phyloP scores from a whole-genome alignment of 441 rosid genomes.

The Erodium texanum region DNA sequence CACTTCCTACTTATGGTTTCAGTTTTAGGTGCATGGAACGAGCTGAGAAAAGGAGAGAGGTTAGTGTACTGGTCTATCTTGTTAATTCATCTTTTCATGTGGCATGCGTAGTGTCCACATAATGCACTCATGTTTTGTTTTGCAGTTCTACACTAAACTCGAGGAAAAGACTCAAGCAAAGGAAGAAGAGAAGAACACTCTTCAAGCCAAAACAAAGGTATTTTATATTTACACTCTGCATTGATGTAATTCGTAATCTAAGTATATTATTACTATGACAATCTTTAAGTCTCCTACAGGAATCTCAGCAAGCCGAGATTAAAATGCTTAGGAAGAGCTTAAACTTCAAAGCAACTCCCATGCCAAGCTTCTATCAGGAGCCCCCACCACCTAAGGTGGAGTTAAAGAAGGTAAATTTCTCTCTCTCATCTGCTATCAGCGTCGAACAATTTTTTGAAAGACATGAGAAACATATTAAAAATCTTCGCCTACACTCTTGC shows the following conservation, averaged over 20 bases:
- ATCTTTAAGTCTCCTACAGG: slow-evolving; percentile 37
- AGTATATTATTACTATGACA: slow-evolving; percentile 8
- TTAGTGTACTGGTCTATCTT: slow-evolving; percentile 23
- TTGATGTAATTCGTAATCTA: slow-evolving; percentile 9
- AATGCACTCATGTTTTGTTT: not conserved
- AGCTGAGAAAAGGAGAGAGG: slow-evolving; percentile 98
- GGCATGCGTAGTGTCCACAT: not conserved
- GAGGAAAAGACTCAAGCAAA: slow-evolving; percentile 28
- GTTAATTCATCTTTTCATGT: not conserved
- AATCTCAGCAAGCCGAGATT: slow-evolving; percentile 92
- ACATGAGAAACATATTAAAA: not conserved
- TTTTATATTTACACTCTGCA: slow-evolving; percentile 14
- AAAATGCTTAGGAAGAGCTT: slow-evolving; percentile 83
- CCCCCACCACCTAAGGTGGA: slow-evolving; percentile 81
- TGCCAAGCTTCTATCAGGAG: slow-evolving; percentile 97
- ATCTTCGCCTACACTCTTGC: not conserved
- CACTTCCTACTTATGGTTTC: slow-evolving; percentile 93
- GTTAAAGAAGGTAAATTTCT: slow-evolving; percentile 64
- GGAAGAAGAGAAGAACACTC: slow-evolving; percentile 23
- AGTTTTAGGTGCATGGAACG: slow-evolving; percentile 92
- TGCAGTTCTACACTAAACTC: slow-evolving; percentile 27
- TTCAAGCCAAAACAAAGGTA: slow-evolving; percentile 86
- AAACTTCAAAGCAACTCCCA: slow-evolving; percentile 90
- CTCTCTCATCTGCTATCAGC: slow-evolving; percentile 1
- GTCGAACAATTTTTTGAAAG: not conserved